These are phyloP conservation scores for Psidium guajava DNA, from an alignment of 345 rosid species.

Conservation along the genomic window DNA sequence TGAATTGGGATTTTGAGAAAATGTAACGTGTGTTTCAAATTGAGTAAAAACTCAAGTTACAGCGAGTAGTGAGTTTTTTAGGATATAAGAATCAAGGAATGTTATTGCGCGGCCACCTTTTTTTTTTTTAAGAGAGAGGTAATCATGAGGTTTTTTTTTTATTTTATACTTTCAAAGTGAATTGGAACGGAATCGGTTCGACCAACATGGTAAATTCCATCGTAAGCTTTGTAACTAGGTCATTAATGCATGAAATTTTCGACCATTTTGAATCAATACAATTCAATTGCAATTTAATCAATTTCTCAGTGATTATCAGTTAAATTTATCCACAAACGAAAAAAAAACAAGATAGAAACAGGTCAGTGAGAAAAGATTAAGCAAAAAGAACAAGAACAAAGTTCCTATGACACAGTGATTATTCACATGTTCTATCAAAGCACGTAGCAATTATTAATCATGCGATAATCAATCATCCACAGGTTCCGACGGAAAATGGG, in stretches of 20 bases:
- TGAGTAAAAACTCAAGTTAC: background rate
- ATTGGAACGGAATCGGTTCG: background rate
- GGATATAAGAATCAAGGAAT: background rate
- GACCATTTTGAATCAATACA: background rate
- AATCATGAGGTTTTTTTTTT: background rate
- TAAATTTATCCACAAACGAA: background rate
- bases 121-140: background rate
- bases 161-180: background rate
- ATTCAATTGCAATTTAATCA: accelerated
- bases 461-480: background rate
- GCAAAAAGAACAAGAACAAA: no score
- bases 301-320: accelerated
- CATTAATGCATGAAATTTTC: background rate
- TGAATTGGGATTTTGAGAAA: background rate
- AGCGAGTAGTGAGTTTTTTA: background rate
- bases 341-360: background rate
- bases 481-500: background rate
- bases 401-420: background rate
- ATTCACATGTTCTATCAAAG: background rate
- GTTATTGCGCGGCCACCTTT: accelerated
- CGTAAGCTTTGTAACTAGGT: accelerated
- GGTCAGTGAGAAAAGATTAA: background rate
- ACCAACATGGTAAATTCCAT: background rate
- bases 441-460: background rate
- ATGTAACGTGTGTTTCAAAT: background rate